Evolutionary conservation across 2,329 filamentous ascomycete genomes (phyloP).

Genomic region (Alternaria brassicae): DNA sequence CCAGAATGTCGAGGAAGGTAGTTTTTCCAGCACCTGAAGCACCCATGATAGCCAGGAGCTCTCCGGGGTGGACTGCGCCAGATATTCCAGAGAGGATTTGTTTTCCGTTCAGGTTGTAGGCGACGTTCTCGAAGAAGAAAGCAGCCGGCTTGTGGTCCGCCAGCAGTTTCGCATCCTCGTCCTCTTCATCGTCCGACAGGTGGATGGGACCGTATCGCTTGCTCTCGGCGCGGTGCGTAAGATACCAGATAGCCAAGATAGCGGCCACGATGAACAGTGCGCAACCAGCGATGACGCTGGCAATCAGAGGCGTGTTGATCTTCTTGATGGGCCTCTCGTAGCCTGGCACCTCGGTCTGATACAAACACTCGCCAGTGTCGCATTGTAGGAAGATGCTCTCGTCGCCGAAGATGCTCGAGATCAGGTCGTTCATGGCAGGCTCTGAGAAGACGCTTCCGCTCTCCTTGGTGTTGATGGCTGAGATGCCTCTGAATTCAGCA

Average conservation of each 20-base stretch:
- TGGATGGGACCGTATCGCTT: slow-evolving; percentile 74
- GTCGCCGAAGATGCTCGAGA: slow-evolving; percentile 88
- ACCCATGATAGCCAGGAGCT: slow-evolving; percentile 97
- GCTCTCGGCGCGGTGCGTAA: slow-evolving; percentile 73
- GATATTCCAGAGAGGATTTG: slow-evolving; percentile 81
- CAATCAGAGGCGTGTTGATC: slow-evolving; percentile 97
- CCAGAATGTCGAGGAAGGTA: slow-evolving; percentile 93
- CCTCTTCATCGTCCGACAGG: slow-evolving; percentile 81
- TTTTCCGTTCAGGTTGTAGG: slow-evolving; percentile 86
- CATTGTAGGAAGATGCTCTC: slow-evolving; percentile 85
- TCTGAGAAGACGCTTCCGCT: slow-evolving; percentile 87
- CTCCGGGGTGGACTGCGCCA: slow-evolving; percentile 91
- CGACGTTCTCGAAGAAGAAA: slow-evolving; percentile 85
- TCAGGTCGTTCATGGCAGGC: slow-evolving; percentile 89
- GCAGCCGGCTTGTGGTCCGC: slow-evolving; percentile 90
- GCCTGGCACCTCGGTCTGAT: slow-evolving; percentile 90
- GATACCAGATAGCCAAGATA: slow-evolving; percentile 84
- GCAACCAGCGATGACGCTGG: slow-evolving; percentile 85
- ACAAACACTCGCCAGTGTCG: slow-evolving; percentile 87
- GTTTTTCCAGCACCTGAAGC: slow-evolving; percentile 98
- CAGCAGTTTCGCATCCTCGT: slow-evolving; percentile 85
- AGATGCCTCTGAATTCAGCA: slow-evolving; percentile 77
- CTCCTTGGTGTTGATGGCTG: slow-evolving; percentile 64
- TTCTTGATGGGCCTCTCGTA: slow-evolving; percentile 87
- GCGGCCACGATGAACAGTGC: slow-evolving; percentile 88